Evolutionary conservation across 495 filamentous ascomycete genomes (phyloP), one percentile per base, ranked within the genome.

Genomic region (Margaritispora aquatica): DNA sequence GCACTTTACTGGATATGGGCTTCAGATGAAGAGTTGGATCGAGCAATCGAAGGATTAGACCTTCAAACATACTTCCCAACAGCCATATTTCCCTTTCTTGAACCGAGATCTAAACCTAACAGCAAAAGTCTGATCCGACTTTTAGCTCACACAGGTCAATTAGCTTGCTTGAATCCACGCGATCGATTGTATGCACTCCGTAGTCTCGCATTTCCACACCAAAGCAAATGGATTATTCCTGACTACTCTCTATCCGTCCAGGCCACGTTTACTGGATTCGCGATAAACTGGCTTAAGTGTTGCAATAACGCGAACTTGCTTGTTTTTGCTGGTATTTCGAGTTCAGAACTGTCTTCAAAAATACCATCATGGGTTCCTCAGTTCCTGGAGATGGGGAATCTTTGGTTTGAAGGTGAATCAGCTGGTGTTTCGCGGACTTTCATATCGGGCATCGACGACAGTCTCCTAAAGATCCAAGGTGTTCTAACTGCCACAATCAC

Each of bases 171-270:
- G 19, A 36, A 56, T 27, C 22, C 20, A 3, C 36, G 54, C 17
- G 54, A 47, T 47, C 54, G 54, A 26, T n/a, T 56, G 13, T 56
- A 46, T 44, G 54, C 54, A n/a, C 26, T 56, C 22, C 38, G 24
- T 7, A 22, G 36, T 26, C 29, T 56, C 15, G 19, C 47, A 19
- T 8, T 13, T 46, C 11, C 20, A 11, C 17, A 22, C 15, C 23
- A 46, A 5, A 11, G n/a, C 22, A 10, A 8, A 26, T 5, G 5
- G 3, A 56, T 56, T 11, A 10, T 48, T 10, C 54, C 54, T 22
- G 38, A 56, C n/a, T 56, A 56, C 24, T 15, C 54, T 13, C 38
- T 44, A 26, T 19, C 36, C 15, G 13, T 56, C 8, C 13, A 56
- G 20, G 54, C 44, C 2, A 24, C 27, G 2, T 21, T 46, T 24